Conservation (phyloP, 2,329 filamentous ascomycete genomes). For the Microsporum canis region DNA sequence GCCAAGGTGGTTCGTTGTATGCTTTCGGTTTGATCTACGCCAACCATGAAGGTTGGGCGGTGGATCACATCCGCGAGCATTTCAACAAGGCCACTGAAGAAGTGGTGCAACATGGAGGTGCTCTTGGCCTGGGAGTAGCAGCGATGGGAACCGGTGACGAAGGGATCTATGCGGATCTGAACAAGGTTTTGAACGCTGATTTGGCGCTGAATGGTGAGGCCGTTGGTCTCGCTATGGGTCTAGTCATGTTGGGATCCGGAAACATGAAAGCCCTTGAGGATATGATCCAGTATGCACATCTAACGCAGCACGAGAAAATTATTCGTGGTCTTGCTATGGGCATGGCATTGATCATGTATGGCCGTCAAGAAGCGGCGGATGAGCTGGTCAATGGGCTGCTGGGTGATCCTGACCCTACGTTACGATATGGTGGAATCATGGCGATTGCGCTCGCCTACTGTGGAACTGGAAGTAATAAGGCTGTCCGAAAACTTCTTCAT, state of each 20-base stretch:
- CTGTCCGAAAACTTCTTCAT: constrained; percentile 87
- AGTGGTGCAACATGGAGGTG: constrained; percentile 93
- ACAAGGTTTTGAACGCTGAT: constrained; percentile 78
- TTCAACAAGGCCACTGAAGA: constrained; percentile 49
- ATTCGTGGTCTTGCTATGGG: constrained; percentile 89
- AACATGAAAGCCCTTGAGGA: constrained; percentile 87
- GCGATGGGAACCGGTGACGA: constrained; percentile 93
- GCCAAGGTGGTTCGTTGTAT: constrained; percentile 89
- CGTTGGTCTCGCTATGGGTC: constrained; percentile 87
- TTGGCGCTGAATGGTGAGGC: constrained; percentile 95
- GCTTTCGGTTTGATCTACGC: constrained; percentile 93
- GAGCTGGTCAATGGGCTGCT: constrained; percentile 87
- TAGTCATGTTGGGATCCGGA: constrained; percentile 97
- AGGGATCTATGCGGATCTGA: constrained; percentile 82
- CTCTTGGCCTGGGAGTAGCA: constrained; percentile 86
- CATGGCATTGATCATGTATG: constrained; percentile 98
- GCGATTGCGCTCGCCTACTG: constrained; percentile 97
- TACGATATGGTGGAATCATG: constrained; percentile 96
- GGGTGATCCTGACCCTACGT: constrained; percentile 82
- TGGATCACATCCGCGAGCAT: constrained; percentile 37
- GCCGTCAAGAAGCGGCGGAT: constrained; percentile 86
- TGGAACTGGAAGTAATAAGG: constrained; percentile 96
- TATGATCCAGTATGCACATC: constrained; percentile 96
- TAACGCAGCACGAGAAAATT: constrained; percentile 98
- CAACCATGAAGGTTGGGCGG: constrained; percentile 85